phyloP scores from a whole-genome alignment of 2,329 filamentous ascomycete species.

The Cladosporium sp. region DNA sequence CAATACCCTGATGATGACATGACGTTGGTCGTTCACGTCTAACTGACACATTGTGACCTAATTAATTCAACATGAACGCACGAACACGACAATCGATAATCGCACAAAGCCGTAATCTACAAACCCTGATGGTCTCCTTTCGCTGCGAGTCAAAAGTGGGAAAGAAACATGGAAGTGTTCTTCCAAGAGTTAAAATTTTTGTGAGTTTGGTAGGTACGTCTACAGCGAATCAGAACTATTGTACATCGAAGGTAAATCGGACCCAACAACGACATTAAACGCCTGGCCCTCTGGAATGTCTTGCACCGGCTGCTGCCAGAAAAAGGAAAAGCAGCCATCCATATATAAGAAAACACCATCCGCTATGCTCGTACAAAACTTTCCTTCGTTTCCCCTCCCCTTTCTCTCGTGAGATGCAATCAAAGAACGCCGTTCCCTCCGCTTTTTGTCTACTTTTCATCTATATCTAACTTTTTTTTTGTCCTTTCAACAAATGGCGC shows the following conservation, averaged over 20 bases:
- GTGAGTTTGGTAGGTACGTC: background rate
- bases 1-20: background rate
- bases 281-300: background rate
- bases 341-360: background rate
- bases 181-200: background rate
- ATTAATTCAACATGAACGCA: background rate
- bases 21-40: no score
- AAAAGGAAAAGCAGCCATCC: background rate
- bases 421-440: background rate
- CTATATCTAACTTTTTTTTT: background rate
- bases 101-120: no score
- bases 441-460: background rate
- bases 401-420: background rate
- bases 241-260: background rate
- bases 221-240: background rate
- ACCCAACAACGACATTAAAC: background rate
- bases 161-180: no score
- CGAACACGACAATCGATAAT: no score
- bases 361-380: slow-evolving; percentile 4
- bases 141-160: no score
- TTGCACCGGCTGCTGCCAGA: background rate
- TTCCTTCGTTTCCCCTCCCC: background rate
- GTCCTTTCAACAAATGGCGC: background rate
- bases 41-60: background rate
- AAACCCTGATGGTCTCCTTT: no score